phyloP scores from a whole-genome alignment of 2,329 filamentous ascomycete species.

The Aspergillus tanneri region DNA sequence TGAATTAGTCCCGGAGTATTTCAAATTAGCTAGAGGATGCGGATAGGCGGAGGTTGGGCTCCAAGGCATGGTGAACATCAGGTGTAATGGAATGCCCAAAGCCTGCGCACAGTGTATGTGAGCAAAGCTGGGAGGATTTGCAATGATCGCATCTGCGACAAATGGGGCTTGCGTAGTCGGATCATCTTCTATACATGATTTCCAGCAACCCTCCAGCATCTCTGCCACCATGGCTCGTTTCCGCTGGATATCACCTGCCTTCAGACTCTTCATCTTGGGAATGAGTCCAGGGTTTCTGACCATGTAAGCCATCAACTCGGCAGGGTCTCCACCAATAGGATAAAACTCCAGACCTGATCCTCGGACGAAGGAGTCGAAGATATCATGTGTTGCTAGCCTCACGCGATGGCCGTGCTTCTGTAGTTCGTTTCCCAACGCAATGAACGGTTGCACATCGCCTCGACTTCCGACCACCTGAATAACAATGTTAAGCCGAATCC shows the following conservation, averaged over 20 bases:
- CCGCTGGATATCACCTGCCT: constrained; percentile 35
- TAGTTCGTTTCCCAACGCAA: constrained; percentile 55
- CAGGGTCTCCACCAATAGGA: constrained; percentile 57
- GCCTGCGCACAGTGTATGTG: constrained; percentile 55
- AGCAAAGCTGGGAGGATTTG: constrained; percentile 54
- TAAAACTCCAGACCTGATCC: constrained; percentile 58
- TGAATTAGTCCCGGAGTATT: constrained; percentile 34
- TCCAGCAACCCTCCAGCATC: constrained; percentile 44
- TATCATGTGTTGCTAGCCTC: constrained; percentile 56
- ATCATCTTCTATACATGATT: constrained; percentile 39
- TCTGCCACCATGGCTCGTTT: constrained; percentile 36
- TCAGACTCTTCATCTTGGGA: constrained; percentile 38
- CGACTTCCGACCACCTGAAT: constrained; percentile 59
- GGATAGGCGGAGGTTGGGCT: constrained; percentile 46
- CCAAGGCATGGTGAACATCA: constrained; percentile 58
- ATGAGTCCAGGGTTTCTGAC: constrained; percentile 50
- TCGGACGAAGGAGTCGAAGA: constrained; percentile 56
- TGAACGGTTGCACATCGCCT: constrained; percentile 60
- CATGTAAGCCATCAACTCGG: constrained; percentile 54
- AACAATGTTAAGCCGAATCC: constrained; percentile 49
- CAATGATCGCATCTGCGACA: constrained; percentile 56
- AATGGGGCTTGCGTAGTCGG: constrained; percentile 41
- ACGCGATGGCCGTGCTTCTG: constrained; percentile 55
- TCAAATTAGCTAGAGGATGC: constrained; percentile 53
- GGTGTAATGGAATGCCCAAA: constrained; percentile 51